phyloP scores from a whole-genome alignment of 169 alveolate species.

The Miamiensis avidus region DNA sequence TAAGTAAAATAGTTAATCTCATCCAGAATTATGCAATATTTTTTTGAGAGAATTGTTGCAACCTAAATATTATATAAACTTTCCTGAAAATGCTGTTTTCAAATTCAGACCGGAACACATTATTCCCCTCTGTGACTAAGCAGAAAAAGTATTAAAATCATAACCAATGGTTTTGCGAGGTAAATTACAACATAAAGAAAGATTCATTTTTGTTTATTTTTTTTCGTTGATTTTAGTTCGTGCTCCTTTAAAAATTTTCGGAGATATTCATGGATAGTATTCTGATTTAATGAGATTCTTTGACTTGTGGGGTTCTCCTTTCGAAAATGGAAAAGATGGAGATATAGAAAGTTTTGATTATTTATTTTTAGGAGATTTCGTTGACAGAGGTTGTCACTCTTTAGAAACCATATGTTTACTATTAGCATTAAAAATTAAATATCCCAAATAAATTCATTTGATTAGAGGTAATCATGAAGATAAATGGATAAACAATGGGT shows the following conservation, averaged over 20 bases:
- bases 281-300: slow-evolving; percentile 97
- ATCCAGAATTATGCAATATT: not conserved
- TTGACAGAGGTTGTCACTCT: slow-evolving; percentile 97
- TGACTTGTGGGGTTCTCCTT: slow-evolving; percentile 85
- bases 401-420: slow-evolving; percentile 95
- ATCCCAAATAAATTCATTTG: slow-evolving; percentile 98
- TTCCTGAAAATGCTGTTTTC: slow-evolving; percentile 46
- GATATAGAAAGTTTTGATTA: slow-evolving; percentile 98
- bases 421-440: slow-evolving; percentile 94
- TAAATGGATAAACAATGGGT: slow-evolving; percentile 95
- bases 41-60: slow-evolving; percentile 25
- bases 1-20: not conserved
- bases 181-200: not conserved
- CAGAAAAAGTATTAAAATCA: slow-evolving; percentile 71
- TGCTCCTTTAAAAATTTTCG: slow-evolving; percentile 95
- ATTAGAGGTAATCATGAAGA: slow-evolving; percentile 99
- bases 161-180: slow-evolving; percentile 95
- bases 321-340: slow-evolving; percentile 66
- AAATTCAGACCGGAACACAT: slow-evolving; percentile 36
- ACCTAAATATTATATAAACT: slow-evolving; percentile 41
- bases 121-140: slow-evolving; percentile 34
- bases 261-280: slow-evolving; percentile 99
- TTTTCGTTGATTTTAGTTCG: slow-evolving; percentile 61
- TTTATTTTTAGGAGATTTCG: slow-evolving; percentile 98
- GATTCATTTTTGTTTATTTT: not conserved